phyloP scores from a whole-genome alignment of 345 rosid genomes.

The Anastatica hierochuntica region DNA sequence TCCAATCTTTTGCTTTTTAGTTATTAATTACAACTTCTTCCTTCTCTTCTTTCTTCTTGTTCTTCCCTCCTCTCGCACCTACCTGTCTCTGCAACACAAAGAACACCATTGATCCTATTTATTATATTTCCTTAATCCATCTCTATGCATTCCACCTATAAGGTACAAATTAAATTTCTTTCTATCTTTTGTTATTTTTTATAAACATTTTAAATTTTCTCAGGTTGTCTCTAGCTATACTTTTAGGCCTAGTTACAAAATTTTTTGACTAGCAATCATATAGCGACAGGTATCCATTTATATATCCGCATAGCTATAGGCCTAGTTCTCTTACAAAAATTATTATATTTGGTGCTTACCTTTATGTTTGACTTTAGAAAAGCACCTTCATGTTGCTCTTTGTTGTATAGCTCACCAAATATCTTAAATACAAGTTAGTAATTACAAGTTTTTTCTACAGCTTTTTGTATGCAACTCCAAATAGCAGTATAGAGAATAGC shows the following conservation, averaged over 20 bases:
- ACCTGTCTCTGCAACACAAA: constrained; percentile 18
- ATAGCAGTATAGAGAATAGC: constrained; percentile 16
- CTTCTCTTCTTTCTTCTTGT: constrained; percentile 21
- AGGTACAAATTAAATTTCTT: constrained; percentile 10
- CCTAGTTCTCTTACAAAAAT: constrained; percentile 9
- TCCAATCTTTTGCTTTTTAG: constrained; percentile 46
- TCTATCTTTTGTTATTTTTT: neutral
- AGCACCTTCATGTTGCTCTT: constrained; percentile 13
- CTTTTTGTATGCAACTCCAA: too few relatives aligned
- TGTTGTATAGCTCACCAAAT: neutral
- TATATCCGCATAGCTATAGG: constrained; percentile 12
- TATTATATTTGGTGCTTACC: constrained; percentile 21
- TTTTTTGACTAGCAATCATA: constrained; percentile 26
- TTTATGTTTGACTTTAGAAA: constrained; percentile 26
- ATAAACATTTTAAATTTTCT: neutral
- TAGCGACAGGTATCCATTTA: too few relatives aligned
- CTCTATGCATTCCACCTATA: constrained; percentile 5
- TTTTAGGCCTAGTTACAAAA: constrained; percentile 21
- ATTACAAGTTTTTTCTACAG: constrained; percentile 13
- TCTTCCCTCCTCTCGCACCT: constrained; percentile 12
- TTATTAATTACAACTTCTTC: constrained; percentile 26
- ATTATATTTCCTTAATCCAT: neutral
- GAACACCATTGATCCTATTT: constrained; percentile 18
- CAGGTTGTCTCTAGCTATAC: constrained; percentile 20
- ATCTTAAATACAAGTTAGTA: constrained; percentile 13